Conservation (phyloP, 768 basidiomycete species). For the Leccinum subgranulosum region DNA sequence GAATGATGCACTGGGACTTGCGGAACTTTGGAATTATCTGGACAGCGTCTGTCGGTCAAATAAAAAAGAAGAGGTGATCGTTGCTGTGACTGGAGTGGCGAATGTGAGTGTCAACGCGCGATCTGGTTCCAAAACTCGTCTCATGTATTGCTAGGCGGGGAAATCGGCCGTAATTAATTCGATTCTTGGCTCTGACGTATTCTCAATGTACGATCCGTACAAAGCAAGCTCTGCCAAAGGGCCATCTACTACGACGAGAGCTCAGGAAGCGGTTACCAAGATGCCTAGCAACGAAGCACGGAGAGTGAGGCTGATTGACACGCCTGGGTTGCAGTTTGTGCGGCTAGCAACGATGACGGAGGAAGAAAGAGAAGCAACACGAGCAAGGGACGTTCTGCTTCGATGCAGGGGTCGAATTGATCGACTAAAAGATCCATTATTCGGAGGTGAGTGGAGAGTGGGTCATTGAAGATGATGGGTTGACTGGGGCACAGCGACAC, state of each 20-base stretch:
- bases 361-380: constrained; percentile 21
- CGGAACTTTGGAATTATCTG: constrained; percentile 49
- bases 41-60: constrained; percentile 46
- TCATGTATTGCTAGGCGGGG: constrained; percentile 51
- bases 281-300: constrained; percentile 36
- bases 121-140: constrained; percentile 1
- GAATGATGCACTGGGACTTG: constrained; percentile 63
- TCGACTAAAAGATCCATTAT: constrained; percentile 74
- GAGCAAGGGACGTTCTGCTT: constrained; percentile 70
- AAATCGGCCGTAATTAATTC: constrained; percentile 88
- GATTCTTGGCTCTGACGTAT: constrained; percentile 46
- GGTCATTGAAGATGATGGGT: constrained; percentile 2
- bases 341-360: constrained; percentile 33
- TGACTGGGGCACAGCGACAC: constrained; percentile 45
- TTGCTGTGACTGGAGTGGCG: constrained; percentile 81
- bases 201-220: constrained; percentile 56
- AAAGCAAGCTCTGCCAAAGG: constrained; percentile 47
- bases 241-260: constrained; percentile 66
- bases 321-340: constrained; percentile 72
- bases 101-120: constrained; percentile 52
- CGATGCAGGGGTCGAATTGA: constrained; percentile 82
- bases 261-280: constrained; percentile 58
- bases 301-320: constrained; percentile 73
- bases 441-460: constrained; percentile 51
- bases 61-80: constrained; percentile 47